These are phyloP conservation scores for Tulasnella sp. DNA, from an alignment of 768 basidiomycete species.

Conservation along the genomic window DNA sequence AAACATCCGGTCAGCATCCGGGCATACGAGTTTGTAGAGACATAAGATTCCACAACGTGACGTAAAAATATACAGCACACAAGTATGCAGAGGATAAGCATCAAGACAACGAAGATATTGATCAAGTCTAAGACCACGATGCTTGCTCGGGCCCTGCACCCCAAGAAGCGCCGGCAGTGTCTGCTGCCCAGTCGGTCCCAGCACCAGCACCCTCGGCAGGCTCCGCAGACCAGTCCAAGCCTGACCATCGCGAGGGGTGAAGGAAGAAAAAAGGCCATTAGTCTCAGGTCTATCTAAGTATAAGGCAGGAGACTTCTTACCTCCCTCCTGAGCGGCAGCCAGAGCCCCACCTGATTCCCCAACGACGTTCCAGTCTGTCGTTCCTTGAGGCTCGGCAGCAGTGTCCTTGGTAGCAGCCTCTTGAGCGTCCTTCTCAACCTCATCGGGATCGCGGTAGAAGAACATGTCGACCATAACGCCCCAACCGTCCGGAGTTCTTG, in stretches of 20 bases:
- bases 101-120: neutral
- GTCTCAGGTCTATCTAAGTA: conserved; percentile 8
- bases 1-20: neutral
- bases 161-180: conserved; percentile 40
- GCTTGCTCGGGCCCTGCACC: conserved; percentile 16
- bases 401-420: conserved; percentile 80
- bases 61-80: neutral
- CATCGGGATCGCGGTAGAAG: conserved; percentile 99
- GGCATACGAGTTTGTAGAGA: neutral
- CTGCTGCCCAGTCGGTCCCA: conserved; percentile 78
- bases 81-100: neutral
- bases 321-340: conserved; percentile 29
- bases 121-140: neutral
- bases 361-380: conserved; percentile 55
- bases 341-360: conserved; percentile 16
- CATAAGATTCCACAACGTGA: neutral
- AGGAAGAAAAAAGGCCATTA: neutral
- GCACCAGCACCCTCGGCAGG: conserved; percentile 27
- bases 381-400: conserved; percentile 35
- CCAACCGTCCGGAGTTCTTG: conserved; percentile 88
- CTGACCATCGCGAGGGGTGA: conserved; percentile 19
- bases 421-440: conserved; percentile 89
- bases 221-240: conserved; percentile 79
- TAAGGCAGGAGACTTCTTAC: conserved; percentile 19
- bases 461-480: conserved; percentile 98